Conservation (phyloP, 2,329 filamentous ascomycete species). For the Elsinoe perseae region DNA sequence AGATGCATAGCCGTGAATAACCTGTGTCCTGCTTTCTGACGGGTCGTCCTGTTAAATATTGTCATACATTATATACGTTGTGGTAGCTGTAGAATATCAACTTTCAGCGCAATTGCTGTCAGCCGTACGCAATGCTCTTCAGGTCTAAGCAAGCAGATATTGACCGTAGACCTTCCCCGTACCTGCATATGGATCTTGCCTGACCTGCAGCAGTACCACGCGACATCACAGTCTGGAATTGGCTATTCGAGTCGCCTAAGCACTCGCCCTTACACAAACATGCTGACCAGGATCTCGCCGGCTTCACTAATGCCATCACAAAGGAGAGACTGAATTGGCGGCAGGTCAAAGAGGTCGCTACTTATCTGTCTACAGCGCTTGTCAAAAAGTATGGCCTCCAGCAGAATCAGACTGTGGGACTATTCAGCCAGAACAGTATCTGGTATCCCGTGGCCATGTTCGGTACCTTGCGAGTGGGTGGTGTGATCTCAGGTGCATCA, state of each 20-base stretch:
- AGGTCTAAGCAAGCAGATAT: constrained; percentile 35
- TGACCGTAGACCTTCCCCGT: constrained; percentile 24
- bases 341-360: constrained; percentile 51
- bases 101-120: too few relatives aligned
- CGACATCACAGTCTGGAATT: constrained; percentile 52
- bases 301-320: constrained; percentile 53
- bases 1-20: too few relatives aligned
- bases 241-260: constrained; percentile 49
- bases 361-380: constrained; percentile 53
- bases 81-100: too few relatives aligned
- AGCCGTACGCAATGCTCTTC: constrained; percentile 24
- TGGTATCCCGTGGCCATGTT: constrained; percentile 59
- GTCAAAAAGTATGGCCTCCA: constrained; percentile 48
- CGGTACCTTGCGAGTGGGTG: constrained; percentile 45
- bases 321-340: constrained; percentile 51
- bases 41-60: too few relatives aligned
- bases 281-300: constrained; percentile 32
- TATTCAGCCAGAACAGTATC: constrained; percentile 58
- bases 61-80: too few relatives aligned
- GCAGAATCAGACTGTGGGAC: constrained; percentile 48
- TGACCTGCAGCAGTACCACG: constrained; percentile 40
- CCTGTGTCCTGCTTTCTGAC: too few relatives aligned
- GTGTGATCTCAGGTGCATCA: constrained; percentile 53
- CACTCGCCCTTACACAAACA: constrained; percentile 41
- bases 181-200: constrained; percentile 13